Base-by-base conservation (phyloP, 192 early-diverging fungal genomes). In the Globomyces pollinis-pini region DNA sequence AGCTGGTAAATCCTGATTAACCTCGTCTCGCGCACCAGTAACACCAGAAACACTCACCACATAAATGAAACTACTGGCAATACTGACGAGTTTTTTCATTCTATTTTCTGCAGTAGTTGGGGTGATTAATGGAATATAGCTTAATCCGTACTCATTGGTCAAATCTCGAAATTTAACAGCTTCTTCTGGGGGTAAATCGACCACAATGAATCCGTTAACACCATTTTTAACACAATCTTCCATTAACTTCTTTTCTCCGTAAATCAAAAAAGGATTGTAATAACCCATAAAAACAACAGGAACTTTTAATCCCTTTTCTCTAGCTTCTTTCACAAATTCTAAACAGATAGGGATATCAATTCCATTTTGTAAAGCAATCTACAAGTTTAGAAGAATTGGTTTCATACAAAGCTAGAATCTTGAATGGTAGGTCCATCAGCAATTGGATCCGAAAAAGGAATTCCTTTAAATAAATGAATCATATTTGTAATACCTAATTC, bases 211-310 rank as follows among this genome's bases (percentile, higher is more conserved):
- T 12, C 96, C 96, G 62, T 94, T 85, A 23, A 98, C 85, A 41
- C 93, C 92, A 43, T 81, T 88, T 42, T 83, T 71, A 30, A 78
- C 83, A 71, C 94, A 94, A 41, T 90, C 86, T 33, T 84, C 62
- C 66, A 95, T 89, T 36, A 99, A 76, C 52, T 74, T 72, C 65
- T 86, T 67, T 75, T 96, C 93, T 21, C 96, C 96, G 69, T 95
- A 98, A 62, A 84, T 89, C 58, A 93, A 80, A 56, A 97, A 85
- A 35, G 96, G 93, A 75, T 99, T 99, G 78, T 90, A 96, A 84
- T 99, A 99, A 24, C 94, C 96, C 94, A 99, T 98, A 61, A 99
- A 91, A 20, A 99, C 78, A 38, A 99, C 79, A 2, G 96, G 96
- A 15, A 88, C 83, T 53, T 76, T 83, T 26, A 99, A 81, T 8